Evolutionary conservation across 441 rosid species (phyloP).

Genomic region (Syzygium syzygioides): DNA sequence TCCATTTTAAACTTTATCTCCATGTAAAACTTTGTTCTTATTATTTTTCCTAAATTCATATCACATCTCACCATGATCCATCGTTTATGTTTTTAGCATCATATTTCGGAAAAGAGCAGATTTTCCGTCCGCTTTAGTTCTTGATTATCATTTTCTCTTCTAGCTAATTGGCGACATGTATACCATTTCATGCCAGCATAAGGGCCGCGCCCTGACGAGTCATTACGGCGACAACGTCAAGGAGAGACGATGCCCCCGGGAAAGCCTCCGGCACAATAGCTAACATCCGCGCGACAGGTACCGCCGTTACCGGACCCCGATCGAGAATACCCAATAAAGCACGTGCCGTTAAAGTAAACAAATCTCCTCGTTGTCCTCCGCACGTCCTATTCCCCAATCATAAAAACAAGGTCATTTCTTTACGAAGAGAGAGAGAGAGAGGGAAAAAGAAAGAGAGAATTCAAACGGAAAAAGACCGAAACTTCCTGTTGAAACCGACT

Average conservation of each 20-base stretch:
- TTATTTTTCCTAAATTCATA: not conserved
- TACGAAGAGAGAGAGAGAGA: not conserved
- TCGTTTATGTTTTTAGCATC: not conserved
- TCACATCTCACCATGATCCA: not conserved
- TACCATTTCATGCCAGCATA: fast-evolving
- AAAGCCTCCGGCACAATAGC: fast-evolving
- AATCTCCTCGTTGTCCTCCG: not conserved
- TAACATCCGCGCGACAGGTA: fast-evolving
- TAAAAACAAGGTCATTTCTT: not conserved
- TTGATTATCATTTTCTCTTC: fast-evolving
- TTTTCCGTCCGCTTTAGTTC: too few relatives aligned
- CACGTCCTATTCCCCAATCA: not conserved
- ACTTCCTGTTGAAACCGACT: not conserved
- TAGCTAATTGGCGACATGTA: fast-evolving
- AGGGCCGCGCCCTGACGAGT: not conserved
- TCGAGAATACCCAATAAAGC: not conserved
- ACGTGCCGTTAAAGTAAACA: fast-evolving
- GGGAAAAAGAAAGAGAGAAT: not conserved
- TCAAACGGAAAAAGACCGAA: not conserved
- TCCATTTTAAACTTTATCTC: not conserved
- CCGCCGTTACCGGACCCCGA: fast-evolving
- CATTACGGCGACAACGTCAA: not conserved
- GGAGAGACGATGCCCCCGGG: fast-evolving
- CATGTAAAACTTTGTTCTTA: not conserved
- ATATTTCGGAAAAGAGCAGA: not conserved